These are phyloP conservation scores for Arthroderma sp. DNA, from an alignment of 2,329 filamentous ascomycete species.

Conservation along the genomic window DNA sequence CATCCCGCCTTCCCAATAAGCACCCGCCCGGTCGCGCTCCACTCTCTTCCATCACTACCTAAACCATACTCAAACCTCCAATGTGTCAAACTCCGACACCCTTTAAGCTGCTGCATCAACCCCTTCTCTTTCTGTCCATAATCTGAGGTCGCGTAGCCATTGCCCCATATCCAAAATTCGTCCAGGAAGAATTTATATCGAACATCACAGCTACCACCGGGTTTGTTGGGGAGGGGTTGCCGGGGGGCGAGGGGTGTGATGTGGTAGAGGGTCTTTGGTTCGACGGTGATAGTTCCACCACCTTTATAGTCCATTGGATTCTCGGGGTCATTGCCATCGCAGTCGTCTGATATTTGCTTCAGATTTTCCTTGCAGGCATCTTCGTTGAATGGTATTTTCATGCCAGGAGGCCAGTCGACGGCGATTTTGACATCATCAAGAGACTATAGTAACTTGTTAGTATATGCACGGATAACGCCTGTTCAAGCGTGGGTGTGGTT, in stretches of 20 bases:
- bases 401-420: constrained; percentile 4
- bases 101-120: not conserved
- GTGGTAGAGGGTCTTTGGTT: constrained; percentile 7
- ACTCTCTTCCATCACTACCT: not conserved
- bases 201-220: not conserved
- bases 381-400: constrained; percentile 1
- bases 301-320: constrained; percentile 18
- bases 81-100: not conserved
- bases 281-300: constrained; percentile 13
- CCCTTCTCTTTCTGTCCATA: not conserved
- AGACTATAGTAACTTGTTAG: not conserved
- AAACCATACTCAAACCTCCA: constrained; percentile 5
- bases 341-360: constrained; percentile 10
- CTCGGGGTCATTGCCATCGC: constrained; percentile 13
- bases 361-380: constrained; percentile 4
- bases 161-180: constrained; percentile 1
- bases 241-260: constrained; percentile 7
- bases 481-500: not conserved
- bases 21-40: not conserved
- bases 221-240: not conserved
- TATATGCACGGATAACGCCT: not conserved
- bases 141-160: constrained; percentile 3
- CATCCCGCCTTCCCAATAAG: not conserved
- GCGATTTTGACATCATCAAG: constrained; percentile 7
- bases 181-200: not conserved